Evolutionary conservation across 2,329 filamentous ascomycete genomes (phyloP).

Genomic region (Scopulariopsis brevicaulis): DNA sequence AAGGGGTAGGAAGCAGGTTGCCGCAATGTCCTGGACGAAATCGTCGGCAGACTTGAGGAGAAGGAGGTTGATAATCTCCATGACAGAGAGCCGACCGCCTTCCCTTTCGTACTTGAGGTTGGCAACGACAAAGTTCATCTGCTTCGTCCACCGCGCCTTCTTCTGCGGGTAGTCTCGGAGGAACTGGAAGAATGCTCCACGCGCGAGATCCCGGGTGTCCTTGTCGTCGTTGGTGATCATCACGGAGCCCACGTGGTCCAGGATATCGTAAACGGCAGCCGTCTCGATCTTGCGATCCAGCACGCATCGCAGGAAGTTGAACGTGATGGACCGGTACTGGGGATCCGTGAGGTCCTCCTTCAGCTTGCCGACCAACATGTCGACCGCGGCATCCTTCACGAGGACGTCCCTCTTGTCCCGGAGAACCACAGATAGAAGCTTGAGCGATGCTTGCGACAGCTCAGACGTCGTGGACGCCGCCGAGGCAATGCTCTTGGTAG

Average conservation of each 20-base stretch:
- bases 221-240: conserved; percentile 96
- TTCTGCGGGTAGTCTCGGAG: conserved; percentile 89
- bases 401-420: conserved; percentile 66
- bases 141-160: conserved; percentile 78
- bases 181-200: conserved; percentile 89
- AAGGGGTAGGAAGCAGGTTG: conserved; percentile 74
- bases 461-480: conserved; percentile 73
- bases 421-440: conserved; percentile 75
- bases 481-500: conserved; percentile 67
- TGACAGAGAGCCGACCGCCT: conserved; percentile 80
- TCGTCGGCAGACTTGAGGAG: conserved; percentile 75
- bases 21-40: conserved; percentile 70
- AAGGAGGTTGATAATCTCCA: conserved; percentile 84
- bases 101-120: conserved; percentile 87
- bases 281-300: conserved; percentile 79
- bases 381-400: conserved; percentile 71
- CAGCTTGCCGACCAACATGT: conserved; percentile 70
- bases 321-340: conserved; percentile 82
- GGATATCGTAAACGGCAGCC: conserved; percentile 77
- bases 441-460: conserved; percentile 76
- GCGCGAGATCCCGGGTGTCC: conserved; percentile 74
- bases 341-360: conserved; percentile 88
- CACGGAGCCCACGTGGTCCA: conserved; percentile 79
- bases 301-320: conserved; percentile 84
- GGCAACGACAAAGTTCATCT: conserved; percentile 76